Conservation (phyloP, 768 basidiomycete species). For the Kwoniella sp. region DNA sequence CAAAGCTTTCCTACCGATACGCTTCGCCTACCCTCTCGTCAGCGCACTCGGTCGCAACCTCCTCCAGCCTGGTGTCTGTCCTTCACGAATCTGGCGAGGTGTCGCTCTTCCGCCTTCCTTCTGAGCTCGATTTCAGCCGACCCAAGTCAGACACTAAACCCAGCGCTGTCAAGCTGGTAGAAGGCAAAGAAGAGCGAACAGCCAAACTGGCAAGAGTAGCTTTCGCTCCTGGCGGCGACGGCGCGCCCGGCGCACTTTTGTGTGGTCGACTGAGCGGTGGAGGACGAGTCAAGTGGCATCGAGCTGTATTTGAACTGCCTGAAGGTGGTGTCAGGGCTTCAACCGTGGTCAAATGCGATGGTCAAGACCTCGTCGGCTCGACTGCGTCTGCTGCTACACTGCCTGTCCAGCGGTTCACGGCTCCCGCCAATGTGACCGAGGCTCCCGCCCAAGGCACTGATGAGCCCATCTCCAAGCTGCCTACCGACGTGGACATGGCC, state of each 20-base stretch:
- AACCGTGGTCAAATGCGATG: constrained; percentile 34
- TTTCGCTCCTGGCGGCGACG: constrained; percentile 22
- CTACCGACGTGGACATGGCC: constrained; percentile 69
- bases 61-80: constrained; percentile 28
- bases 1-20: constrained; percentile 38
- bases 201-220: constrained; percentile 22
- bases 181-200: constrained; percentile 34
- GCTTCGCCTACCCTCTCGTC: constrained; percentile 41
- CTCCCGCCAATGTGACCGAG: constrained; percentile 24
- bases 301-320: constrained; percentile 25
- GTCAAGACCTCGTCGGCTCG: constrained; percentile 35
- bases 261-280: constrained; percentile 45
- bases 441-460: constrained; percentile 28
- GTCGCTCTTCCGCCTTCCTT: constrained; percentile 40
- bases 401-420: constrained; percentile 40
- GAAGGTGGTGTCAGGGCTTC: constrained; percentile 28
- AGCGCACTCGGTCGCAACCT: constrained; percentile 37
- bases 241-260: constrained; percentile 18
- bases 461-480: constrained; percentile 31
- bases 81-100: constrained; percentile 44
- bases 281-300: constrained; percentile 42
- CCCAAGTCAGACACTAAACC: constrained; percentile 41
- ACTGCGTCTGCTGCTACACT: constrained; percentile 17
- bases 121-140: constrained; percentile 29
- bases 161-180: constrained; percentile 23